phyloP scores from a whole-genome alignment of 2,329 filamentous ascomycete species.

The Penicillium sp. region DNA sequence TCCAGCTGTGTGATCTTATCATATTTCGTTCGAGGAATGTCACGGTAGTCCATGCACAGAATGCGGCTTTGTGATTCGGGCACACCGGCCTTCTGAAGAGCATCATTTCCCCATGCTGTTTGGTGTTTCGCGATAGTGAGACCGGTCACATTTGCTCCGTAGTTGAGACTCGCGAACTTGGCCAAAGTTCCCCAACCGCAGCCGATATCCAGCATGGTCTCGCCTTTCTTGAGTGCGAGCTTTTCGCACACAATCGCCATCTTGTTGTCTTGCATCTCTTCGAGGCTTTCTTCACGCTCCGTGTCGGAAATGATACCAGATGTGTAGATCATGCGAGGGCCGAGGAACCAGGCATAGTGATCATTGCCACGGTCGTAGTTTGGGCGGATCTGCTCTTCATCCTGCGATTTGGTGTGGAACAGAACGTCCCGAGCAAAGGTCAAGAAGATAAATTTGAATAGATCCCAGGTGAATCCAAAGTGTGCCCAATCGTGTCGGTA shows the following conservation, averaged over 20 bases:
- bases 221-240: constrained; percentile 73
- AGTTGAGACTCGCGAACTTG: constrained; percentile 82
- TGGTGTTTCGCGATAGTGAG: constrained; percentile 87
- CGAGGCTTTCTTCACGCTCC: constrained; percentile 32
- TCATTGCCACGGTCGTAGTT: constrained; percentile 39
- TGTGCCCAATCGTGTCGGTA: constrained; percentile 38
- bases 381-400: constrained; percentile 35
- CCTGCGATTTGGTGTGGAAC: constrained; percentile 31
- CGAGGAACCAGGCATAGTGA: constrained; percentile 38
- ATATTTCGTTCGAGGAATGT: constrained; percentile 77
- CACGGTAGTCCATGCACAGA: constrained; percentile 90
- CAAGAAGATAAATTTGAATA: constrained; percentile 35
- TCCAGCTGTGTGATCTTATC: constrained; percentile 90
- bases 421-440: constrained; percentile 31
- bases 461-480: constrained; percentile 31
- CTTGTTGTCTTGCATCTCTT: constrained; percentile 75
- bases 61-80: constrained; percentile 80
- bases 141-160: constrained; percentile 68
- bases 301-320: constrained; percentile 34
- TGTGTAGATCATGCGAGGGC: constrained; percentile 39
- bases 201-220: constrained; percentile 81
- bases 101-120: constrained; percentile 85
- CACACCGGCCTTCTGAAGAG: constrained; percentile 73
- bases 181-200: constrained; percentile 91
- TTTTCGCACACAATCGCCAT: constrained; percentile 86